phyloP scores from a whole-genome alignment of 768 basidiomycete species.

The Ramaria sp. region DNA sequence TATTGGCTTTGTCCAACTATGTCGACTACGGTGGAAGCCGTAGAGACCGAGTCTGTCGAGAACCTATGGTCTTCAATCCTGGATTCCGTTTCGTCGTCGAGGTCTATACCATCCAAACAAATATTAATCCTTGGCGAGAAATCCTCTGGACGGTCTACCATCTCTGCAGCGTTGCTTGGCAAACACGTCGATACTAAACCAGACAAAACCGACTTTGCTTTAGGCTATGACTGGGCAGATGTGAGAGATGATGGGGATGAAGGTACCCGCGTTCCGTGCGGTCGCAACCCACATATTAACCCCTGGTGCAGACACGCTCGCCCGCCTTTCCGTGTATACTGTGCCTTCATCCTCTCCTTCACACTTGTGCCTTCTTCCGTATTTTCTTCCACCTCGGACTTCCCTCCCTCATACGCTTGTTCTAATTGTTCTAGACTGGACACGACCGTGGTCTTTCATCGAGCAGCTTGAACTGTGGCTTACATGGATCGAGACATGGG shows the following conservation, averaged over 20 bases:
- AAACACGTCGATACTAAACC: slow-evolving; percentile 50
- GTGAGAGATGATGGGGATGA: slow-evolving; percentile 89
- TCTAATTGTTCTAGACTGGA: slow-evolving; percentile 90
- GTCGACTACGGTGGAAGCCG: slow-evolving; percentile 4
- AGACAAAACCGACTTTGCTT: slow-evolving; percentile 64
- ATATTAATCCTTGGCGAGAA: slow-evolving; percentile 76
- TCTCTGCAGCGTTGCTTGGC: slow-evolving; percentile 62
- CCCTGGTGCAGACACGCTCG: slow-evolving; percentile 66
- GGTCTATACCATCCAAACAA: slow-evolving; percentile 79
- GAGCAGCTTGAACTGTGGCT: slow-evolving; percentile 81
- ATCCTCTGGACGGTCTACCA: slow-evolving; percentile 64
- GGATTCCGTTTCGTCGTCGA: slow-evolving; percentile 71
- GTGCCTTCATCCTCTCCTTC: slow-evolving; percentile 70
- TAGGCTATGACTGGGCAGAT: slow-evolving; percentile 90
- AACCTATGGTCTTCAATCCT: slow-evolving; percentile 93
- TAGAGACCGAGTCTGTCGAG: slow-evolving; percentile 31
- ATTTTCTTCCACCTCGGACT: slow-evolving; percentile 64
- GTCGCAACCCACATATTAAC: not conserved
- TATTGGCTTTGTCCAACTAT: not conserved
- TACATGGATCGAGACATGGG: slow-evolving; percentile 75
- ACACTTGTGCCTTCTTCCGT: slow-evolving; percentile 62
- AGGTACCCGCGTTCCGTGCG: slow-evolving; percentile 34
- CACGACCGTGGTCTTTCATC: slow-evolving; percentile 84
- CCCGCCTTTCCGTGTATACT: slow-evolving; percentile 84
- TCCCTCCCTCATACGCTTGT: slow-evolving; percentile 63